phyloP scores from a whole-genome alignment of 768 basidiomycete species.

The Lenzites betulinus region DNA sequence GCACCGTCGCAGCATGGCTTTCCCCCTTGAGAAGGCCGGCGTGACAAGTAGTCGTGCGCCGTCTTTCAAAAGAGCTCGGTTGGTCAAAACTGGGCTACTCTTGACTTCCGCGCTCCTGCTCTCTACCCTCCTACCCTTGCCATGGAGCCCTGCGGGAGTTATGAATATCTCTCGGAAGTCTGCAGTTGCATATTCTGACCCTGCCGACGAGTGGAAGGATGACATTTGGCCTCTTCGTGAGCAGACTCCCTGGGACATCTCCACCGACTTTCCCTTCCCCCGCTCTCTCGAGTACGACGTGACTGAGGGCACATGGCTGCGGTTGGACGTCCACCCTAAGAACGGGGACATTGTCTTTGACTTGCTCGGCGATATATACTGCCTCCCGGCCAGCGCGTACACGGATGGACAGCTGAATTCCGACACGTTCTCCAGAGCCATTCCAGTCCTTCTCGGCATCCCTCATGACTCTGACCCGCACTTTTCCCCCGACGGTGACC shows the following conservation, averaged over 20 bases:
- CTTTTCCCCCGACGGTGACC: slow-evolving; percentile 68
- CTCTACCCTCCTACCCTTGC: slow-evolving; percentile 12
- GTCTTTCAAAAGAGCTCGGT: neutral
- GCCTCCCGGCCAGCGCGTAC: slow-evolving; percentile 52
- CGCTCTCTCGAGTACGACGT: slow-evolving; percentile 69
- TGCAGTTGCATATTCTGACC: slow-evolving; percentile 1
- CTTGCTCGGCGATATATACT: slow-evolving; percentile 75
- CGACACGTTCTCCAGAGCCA: slow-evolving; percentile 42
- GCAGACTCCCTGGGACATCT: slow-evolving; percentile 68
- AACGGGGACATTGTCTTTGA: slow-evolving; percentile 75
- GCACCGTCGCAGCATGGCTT: neutral
- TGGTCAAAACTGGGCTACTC: slow-evolving; percentile 8
- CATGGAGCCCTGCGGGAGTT: slow-evolving; percentile 7
- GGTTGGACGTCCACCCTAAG: slow-evolving; percentile 70
- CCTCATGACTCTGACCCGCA: slow-evolving; percentile 74
- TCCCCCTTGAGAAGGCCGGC: slow-evolving; percentile 2
- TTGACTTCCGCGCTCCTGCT: slow-evolving; percentile 13
- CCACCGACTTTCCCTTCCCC: slow-evolving; percentile 71
- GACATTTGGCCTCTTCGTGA: slow-evolving; percentile 65
- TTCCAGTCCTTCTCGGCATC: slow-evolving; percentile 61
- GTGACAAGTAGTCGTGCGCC: neutral
- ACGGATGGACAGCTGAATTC: slow-evolving; percentile 31
- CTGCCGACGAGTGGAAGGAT: slow-evolving; percentile 44
- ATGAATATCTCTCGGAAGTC: neutral
- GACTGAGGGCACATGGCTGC: slow-evolving; percentile 73